A percentile compares a stretch with the other conserved stretches of the same genome.
Conservation (phyloP, 2,329 filamentous ascomycete species). For the Stenocarpella maydis region DNA sequence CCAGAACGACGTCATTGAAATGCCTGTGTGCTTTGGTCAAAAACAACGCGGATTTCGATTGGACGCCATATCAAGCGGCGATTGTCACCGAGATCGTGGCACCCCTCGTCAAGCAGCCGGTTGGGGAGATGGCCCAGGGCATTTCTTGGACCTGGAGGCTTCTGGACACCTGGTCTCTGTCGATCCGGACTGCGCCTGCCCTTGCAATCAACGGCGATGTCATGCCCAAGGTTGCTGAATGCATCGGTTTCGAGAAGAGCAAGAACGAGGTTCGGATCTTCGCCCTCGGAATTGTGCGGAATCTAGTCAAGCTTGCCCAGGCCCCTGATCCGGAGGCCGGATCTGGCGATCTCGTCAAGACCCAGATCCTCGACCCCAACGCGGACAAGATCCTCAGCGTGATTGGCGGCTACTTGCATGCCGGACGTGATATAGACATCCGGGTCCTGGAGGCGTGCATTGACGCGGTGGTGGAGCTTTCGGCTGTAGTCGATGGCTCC, state of each 20-base stretch:
- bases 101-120: constrained; percentile 79
- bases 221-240: constrained; percentile 76
- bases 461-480: constrained; percentile 78
- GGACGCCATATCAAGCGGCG: constrained; percentile 73
- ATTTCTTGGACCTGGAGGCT: constrained; percentile 84
- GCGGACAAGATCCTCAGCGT: constrained; percentile 69
- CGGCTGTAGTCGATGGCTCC: constrained; percentile 72
- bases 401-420: constrained; percentile 70
- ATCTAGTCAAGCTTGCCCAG: constrained; percentile 68
- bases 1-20: constrained; percentile 79
- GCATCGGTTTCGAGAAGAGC: constrained; percentile 70
- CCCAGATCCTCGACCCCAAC: constrained; percentile 64
- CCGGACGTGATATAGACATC: constrained; percentile 67
- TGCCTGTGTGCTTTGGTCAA: constrained; percentile 82
- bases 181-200: constrained; percentile 72
- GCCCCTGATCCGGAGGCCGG: constrained; percentile 64
- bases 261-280: constrained; percentile 84
- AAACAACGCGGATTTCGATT: constrained; percentile 74
- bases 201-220: constrained; percentile 69
- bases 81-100: constrained; percentile 80
- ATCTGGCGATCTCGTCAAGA: constrained; percentile 63
- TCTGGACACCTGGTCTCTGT: constrained; percentile 80
- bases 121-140: constrained; percentile 87
- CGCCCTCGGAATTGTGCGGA: constrained; percentile 77
- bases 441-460: constrained; percentile 82